A percentile compares a stretch with the other conserved stretches of the same genome.
Conservation (phyloP, 768 basidiomycete species). For the Chalciporus sphaerocephalus region DNA sequence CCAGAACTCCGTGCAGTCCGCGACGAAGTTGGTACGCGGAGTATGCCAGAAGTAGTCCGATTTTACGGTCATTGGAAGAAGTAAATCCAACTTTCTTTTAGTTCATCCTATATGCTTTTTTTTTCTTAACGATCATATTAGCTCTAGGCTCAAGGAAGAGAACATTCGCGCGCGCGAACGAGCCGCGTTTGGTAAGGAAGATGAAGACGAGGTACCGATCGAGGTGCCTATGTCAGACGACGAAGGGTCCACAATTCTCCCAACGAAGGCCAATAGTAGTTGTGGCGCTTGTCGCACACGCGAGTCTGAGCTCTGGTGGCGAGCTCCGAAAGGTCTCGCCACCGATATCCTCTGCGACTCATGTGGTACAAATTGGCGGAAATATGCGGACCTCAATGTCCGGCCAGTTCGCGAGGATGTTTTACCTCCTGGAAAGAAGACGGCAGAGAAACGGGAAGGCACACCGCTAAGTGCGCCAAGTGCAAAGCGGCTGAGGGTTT, state of each 20-base stretch:
- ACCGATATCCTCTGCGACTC: constrained; percentile 77
- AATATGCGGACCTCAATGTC: constrained; percentile 86
- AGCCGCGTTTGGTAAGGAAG: constrained; percentile 29
- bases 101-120: constrained; percentile 4
- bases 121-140: constrained; percentile 27
- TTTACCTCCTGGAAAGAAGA: constrained; percentile 40
- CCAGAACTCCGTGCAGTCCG: constrained; percentile 76
- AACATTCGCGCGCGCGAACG: constrained; percentile 47
- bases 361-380: constrained; percentile 87
- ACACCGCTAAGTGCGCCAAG: constrained; percentile 46
- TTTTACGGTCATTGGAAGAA: constrained; percentile 88
- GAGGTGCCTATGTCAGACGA: constrained; percentile 49
- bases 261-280: constrained; percentile 48
- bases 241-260: constrained; percentile 68
- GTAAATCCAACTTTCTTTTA: constrained; percentile 35
- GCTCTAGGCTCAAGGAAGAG: constrained; percentile 66
- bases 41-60: constrained; percentile 73
- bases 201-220: constrained; percentile 28
- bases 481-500: constrained; percentile 62
- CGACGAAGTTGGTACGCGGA: constrained; percentile 66
- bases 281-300: constrained; percentile 86
- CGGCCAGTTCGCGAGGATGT: constrained; percentile 68
- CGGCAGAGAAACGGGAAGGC: constrained; percentile 57
- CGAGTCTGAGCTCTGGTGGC: constrained; percentile 84
- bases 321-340: constrained; percentile 80